phyloP scores from a whole-genome alignment of 495 filamentous ascomycete genomes.

The Penicillium soppii region DNA sequence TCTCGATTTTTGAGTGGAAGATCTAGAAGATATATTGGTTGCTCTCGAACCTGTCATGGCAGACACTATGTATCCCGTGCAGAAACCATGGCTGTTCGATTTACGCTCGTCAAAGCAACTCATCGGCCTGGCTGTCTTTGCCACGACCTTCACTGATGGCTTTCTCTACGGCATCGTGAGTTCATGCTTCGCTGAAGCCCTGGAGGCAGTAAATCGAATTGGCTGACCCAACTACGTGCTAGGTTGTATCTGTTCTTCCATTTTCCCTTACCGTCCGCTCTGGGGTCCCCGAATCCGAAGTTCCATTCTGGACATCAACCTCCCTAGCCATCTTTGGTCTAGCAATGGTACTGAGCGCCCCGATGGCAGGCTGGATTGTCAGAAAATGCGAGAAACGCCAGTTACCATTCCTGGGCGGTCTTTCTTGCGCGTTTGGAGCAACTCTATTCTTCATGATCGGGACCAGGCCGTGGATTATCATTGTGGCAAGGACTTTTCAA shows the following conservation, averaged over 20 bases:
- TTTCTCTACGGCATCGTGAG: constrained; percentile 8
- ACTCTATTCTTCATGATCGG: constrained; percentile 3
- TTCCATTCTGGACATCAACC: constrained; percentile 5
- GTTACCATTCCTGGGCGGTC: background rate
- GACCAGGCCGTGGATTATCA: background rate
- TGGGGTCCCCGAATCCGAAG: background rate
- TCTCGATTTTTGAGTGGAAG: background rate
- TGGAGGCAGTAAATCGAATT: background rate
- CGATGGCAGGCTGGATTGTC: constrained; percentile 2
- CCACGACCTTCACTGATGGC: constrained; percentile 5
- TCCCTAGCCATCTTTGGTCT: constrained; percentile 4
- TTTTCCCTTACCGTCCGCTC: background rate
- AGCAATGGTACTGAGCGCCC: constrained; percentile 1
- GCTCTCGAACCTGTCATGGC: background rate
- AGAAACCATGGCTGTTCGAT: constrained; percentile 1
- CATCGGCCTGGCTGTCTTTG: background rate
- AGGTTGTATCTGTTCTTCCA: constrained; percentile 6
- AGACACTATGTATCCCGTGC: background rate
- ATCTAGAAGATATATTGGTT: background rate
- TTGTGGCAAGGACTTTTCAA: constrained; percentile 3
- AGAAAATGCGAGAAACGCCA: constrained; percentile 2
- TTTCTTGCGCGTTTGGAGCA: constrained; percentile 1
- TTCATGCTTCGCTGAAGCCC: background rate
- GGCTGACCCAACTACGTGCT: background rate
- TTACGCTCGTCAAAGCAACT: constrained; percentile 6